These are phyloP conservation scores for Penicillium sp. DNA, from an alignment of 2,329 filamentous ascomycete genomes.

Conservation along the genomic window DNA sequence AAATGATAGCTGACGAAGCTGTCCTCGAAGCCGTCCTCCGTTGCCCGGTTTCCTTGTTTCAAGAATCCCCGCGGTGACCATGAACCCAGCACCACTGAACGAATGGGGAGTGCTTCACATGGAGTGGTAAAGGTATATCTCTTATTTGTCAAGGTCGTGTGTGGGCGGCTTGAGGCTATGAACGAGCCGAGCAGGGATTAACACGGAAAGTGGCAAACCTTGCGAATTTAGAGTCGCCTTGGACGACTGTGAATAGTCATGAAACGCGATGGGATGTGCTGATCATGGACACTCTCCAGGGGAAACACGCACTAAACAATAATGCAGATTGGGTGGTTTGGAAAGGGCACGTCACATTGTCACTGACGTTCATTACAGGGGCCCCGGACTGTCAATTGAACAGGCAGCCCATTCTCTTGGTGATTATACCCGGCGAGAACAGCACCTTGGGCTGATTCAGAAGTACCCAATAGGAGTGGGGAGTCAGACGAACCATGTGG, in stretches of 20 bases:
- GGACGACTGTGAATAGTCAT: not conserved
- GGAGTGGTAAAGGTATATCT: slow-evolving; percentile 6
- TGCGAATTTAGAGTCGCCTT: slow-evolving; percentile 1
- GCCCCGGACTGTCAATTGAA: slow-evolving; percentile 19
- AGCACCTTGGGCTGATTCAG: slow-evolving; percentile 15
- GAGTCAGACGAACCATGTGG: slow-evolving; percentile 21
- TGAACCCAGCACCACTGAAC: slow-evolving; percentile 9
- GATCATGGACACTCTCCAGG: not conserved
- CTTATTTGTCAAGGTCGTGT: slow-evolving; percentile 3
- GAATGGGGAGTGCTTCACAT: slow-evolving; percentile 12
- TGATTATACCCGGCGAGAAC: slow-evolving; percentile 14
- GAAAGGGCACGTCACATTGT: slow-evolving; percentile 6
- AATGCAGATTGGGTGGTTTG: not conserved
- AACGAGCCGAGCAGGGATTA: slow-evolving; percentile 15
- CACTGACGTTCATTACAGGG: not conserved
- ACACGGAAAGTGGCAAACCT: slow-evolving; percentile 6
- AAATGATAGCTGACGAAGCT: slow-evolving; percentile 3
- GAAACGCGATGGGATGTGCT: not conserved
- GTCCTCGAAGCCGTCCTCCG: slow-evolving; percentile 4
- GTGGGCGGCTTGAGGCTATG: slow-evolving; percentile 13
- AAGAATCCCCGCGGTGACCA: slow-evolving; percentile 15
- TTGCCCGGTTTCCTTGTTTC: slow-evolving; percentile 9
- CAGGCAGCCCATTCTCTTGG: slow-evolving; percentile 15
- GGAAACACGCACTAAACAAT: not conserved
- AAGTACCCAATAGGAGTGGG: slow-evolving; percentile 25